Percentiles rank a stretch among this genome's conserved stretches.
Evolutionary conservation across 441 rosid species (phyloP).

Genomic region (Daphne laureola): DNA sequence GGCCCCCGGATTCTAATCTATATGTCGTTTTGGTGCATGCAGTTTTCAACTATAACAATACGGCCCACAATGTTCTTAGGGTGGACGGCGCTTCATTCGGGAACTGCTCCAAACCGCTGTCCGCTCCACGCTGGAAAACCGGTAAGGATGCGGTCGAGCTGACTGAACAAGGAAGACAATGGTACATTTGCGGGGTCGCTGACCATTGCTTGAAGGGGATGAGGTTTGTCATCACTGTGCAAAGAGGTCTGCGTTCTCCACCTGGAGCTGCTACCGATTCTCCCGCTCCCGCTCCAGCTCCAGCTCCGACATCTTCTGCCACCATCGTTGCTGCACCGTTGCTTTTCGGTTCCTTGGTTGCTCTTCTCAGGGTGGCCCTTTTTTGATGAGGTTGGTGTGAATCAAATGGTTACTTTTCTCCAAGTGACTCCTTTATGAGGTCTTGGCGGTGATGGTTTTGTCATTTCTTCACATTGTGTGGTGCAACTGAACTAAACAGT

Average conservation of each 20-base stretch:
- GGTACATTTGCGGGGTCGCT: conserved; percentile 36
- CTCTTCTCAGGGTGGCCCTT: conserved; percentile 7
- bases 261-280: too few species aligned
- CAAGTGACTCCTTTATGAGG: too few species aligned
- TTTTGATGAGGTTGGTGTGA: too few species aligned
- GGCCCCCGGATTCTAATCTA: not conserved
- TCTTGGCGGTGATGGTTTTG: too few species aligned
- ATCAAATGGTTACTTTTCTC: too few species aligned
- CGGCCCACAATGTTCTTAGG: conserved; percentile 26
- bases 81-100: conserved; percentile 26
- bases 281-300: conserved; percentile 3
- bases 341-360: conserved; percentile 7
- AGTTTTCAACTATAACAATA: conserved; percentile 30
- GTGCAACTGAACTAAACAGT: too few species aligned
- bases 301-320: conserved; percentile 15
- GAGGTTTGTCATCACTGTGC: conserved; percentile 33
- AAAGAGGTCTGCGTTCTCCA: conserved; percentile 4
- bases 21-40: conserved; percentile 3
- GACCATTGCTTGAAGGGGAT: conserved; percentile 21
- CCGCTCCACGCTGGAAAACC: conserved; percentile 6
- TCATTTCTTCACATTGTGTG: too few species aligned
- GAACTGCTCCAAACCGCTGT: conserved; percentile 15
- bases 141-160: conserved; percentile 29
- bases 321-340: not conserved
- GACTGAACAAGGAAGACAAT: conserved; percentile 22